Conservation (phyloP, 352 stramenopile genomes). For the Globisporangium paddicum region DNA sequence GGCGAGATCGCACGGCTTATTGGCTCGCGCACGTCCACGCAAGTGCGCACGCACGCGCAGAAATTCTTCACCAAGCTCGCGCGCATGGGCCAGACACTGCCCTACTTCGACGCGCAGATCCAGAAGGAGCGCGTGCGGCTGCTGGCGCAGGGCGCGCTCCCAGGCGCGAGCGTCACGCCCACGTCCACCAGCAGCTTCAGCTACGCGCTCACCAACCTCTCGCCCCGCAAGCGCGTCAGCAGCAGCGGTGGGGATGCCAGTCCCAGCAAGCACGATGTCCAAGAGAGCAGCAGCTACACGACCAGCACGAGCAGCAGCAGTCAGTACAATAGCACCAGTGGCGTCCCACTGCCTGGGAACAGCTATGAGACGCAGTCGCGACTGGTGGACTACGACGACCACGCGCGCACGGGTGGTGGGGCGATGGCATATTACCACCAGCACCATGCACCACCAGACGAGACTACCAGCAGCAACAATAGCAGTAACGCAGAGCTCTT, state of each 20-base stretch:
- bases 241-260: background rate
- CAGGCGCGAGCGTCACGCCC: slow-evolving; percentile 28
- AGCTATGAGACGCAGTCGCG: background rate
- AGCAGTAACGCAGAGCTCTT: slow-evolving; percentile 2
- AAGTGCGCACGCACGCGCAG: slow-evolving; percentile 83
- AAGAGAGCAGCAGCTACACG: background rate
- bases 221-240: slow-evolving; percentile 34
- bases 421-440: slow-evolving; percentile 1
- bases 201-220: slow-evolving; percentile 36
- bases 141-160: slow-evolving; percentile 28
- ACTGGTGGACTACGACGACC: slow-evolving; percentile 5
- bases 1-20: slow-evolving; percentile 83
- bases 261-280: background rate
- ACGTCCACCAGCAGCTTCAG: slow-evolving; percentile 31
- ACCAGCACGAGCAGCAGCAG: background rate
- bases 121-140: slow-evolving; percentile 60
- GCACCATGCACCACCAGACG: slow-evolving; percentile 1
- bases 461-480: background rate
- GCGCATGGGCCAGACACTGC: slow-evolving; percentile 62
- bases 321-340: background rate
- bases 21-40: slow-evolving; percentile 75
- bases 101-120: slow-evolving; percentile 76
- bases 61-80: slow-evolving; percentile 89
- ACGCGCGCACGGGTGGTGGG: background rate
- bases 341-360: background rate